These are phyloP conservation scores for Aspergillus ustus DNA, from an alignment of 2,329 filamentous ascomycete genomes.

Conservation along the genomic window DNA sequence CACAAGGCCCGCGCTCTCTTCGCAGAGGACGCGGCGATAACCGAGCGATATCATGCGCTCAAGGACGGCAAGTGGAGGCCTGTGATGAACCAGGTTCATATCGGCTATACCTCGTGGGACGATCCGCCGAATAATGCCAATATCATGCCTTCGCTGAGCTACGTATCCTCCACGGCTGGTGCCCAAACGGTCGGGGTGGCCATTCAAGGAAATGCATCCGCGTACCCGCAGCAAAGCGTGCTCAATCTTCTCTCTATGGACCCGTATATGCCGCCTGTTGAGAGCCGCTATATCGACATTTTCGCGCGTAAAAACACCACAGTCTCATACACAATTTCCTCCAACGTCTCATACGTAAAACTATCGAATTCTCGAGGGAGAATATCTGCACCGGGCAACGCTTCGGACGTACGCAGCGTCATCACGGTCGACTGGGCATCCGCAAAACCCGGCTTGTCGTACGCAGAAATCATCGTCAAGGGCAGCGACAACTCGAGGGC, in stretches of 20 bases:
- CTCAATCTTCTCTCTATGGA: background rate
- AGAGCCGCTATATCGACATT: background rate
- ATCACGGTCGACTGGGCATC: background rate
- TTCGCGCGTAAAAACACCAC: background rate
- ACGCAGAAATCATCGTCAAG: background rate
- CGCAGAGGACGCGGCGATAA: background rate
- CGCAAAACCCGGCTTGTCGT: too few relatives aligned
- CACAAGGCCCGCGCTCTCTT: background rate
- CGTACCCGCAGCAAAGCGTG: too few relatives aligned
- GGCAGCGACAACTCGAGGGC: background rate
- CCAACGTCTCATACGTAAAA: background rate
- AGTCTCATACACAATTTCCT: background rate
- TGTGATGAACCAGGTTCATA: background rate
- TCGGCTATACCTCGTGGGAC: background rate
- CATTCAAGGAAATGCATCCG: too few relatives aligned
- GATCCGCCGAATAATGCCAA: background rate
- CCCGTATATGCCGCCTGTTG: background rate
- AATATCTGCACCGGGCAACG: background rate
- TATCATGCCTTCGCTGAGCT: background rate
- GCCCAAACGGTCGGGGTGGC: too few relatives aligned
- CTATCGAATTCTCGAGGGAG: background rate
- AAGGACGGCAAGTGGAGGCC: background rate
- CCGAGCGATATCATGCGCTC: background rate
- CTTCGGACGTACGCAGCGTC: background rate
- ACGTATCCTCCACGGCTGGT: too few relatives aligned